Evolutionary conservation across 306 rosid species (phyloP), one percentile per base, ranked within the genome.

Genomic region (Senna siamea): DNA sequence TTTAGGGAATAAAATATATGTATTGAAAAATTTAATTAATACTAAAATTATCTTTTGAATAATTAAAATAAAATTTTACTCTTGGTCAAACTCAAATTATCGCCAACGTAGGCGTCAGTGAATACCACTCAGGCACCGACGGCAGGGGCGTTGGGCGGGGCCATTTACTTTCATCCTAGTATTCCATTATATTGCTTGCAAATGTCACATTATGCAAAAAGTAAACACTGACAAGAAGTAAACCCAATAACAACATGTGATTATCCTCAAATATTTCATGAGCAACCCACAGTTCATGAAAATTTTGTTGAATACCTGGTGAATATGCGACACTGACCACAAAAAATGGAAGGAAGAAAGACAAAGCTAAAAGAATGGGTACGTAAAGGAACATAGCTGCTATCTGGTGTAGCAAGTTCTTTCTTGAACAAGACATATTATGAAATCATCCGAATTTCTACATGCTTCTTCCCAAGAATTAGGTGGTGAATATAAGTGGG

Each of bases 381-480:
- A 26, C 30, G 0, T 5, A 34, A 48, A 18, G 30, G 5, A 12
- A 50, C 17, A 68, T 11, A 17, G 28, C 4, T 40, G 22, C 19
- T 30, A 57, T 65, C 50, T n/a, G 58, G 2, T 12, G 46, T 37
- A 63, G 46, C 57, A 5, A 52, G 19, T 15, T 63, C 43, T 72
- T 50, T 51, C 30, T 63, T 30, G 32, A 63, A 30, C 60, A 52
- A 37, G 41, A 54, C 12, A 53, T 56, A 75, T 61, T 30, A 38
- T 14, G 40, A 48, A 51, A 64, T 56, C 5, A 52, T 40, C 26
- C 61, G 30, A 52, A 23, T 51, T 52, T 62, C 67, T 18, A 6
- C 37, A n/a, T 22, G 14, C 69, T 11, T 66, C 73, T 54, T 44
- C 17, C 50, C 74, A 76, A 75, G 56, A 75, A 18, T 43, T 26